Evolutionary conservation across 2,329 filamentous ascomycete species (phyloP), one percentile per base, ranked within the genome.

Genomic region (Cordyceps cicadae): DNA sequence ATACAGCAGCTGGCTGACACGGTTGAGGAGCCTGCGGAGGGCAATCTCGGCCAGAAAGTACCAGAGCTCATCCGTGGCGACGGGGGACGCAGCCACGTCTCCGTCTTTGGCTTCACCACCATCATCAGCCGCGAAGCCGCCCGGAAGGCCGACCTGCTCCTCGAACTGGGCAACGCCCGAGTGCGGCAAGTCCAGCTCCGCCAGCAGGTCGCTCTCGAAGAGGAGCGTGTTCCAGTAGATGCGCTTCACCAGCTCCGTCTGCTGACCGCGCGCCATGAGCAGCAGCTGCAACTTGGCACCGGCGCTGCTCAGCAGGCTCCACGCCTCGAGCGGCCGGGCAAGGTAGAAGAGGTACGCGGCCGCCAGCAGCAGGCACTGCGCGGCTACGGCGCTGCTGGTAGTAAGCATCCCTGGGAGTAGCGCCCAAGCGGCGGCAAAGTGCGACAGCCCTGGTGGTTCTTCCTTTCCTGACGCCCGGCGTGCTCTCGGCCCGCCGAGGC

Each of bases 41-140:
- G 89, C 89, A 64, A 94, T 92, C 68, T 93, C 89, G 43, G 90
- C 89, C 34, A 93, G 76, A 67, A 93, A 93, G 69, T 94, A 94
- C 89, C 90, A 93, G 15, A 93, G 77, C 62, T 93, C 89, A 67
- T 93, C 90, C 54, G 85, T 82, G 14, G 87, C 88, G 8, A 85
- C 83, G 7, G 82, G 77, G 11, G 34, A 37, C 12, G 14, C 15
- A 64, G 83, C 81, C 8, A 79, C 77, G 64, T 87, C 83, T 3
- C 7, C 39, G 39, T n/a, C 24, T 14, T 12, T 21, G 9, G 12
- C 34, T 37, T 24, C 32, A 15, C 83, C 81, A 8, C 79, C 77
- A 64, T 86, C 83, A 9, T 87, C 84, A n/a, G 86, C 85, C 67
- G 89, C 87, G 65, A 93, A 94, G 0, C 87, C 87, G 5, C 88